Evolutionary conservation across 352 stramenopile species (phyloP), one percentile per base, ranked within the genome.

Genomic region (Stramenopiles sp.): DNA sequence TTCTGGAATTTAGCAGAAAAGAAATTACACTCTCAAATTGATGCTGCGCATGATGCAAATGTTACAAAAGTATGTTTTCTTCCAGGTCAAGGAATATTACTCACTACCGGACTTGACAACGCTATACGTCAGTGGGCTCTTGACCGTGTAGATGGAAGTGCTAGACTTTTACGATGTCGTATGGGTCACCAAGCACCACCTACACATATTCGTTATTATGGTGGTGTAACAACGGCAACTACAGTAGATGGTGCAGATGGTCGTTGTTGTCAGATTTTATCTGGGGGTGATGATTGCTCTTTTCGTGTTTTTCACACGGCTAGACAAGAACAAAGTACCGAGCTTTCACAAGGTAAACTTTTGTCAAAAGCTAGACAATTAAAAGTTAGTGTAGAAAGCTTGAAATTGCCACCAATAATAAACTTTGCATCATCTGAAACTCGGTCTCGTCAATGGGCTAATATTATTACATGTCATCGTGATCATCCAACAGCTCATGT

Each of bases 391-490:
- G 46, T 66, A 1, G 60, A 74, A 10, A 65, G 81, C 19, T 50
- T 91, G 19, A 68, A 87, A 41, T 50, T 93, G 23, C 71, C 76
- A 17, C 69, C 69, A 0, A 71, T 91, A 46, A 63, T 63, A 15
- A 66, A 67, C 38, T 76, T 93, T 48, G 68, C 69, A 2, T 62
- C 68, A 1, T 73, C 68, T 47, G 73, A 90, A 56, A 71, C 68
- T 6, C 56, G 69, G 28, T 57, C 50, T 19, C 60, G 67, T 18
- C 66, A 75, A 52, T 91, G 71, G 73, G 60, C 68, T 20, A 86
- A 91, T 58, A 53, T 91, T 1, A 55, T 93, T 0, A 91, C 74
- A 1, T 87, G 78, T 47, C 79, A 93, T 55, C 56, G 70, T 29
- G 65, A 74, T 56, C 68, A 90, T 46, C 49, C 65, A 20, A 66